Conservation (phyloP, 202 grass and related monocot genomes). For the Eragrostis tef region DNA sequence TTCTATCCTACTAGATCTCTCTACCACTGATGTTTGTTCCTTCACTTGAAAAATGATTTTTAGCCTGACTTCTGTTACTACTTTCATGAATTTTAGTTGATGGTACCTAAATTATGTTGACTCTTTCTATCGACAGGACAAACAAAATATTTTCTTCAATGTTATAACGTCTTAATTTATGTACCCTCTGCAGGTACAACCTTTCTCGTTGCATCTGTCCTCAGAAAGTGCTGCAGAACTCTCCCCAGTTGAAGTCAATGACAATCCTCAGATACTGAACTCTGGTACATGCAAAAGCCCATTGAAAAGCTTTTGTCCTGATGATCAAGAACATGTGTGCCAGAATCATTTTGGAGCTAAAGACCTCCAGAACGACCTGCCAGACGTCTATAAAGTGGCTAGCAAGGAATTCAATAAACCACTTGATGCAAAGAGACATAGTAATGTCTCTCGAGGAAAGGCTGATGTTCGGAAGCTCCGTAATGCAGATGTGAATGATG, state of each 20-base stretch:
- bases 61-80: neutral
- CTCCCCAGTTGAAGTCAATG: slow-evolving; percentile 46
- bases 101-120: neutral
- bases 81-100: slow-evolving; percentile 10
- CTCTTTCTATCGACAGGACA: slow-evolving; percentile 15
- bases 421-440: slow-evolving; percentile 42
- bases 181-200: slow-evolving; percentile 50
- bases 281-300: slow-evolving; percentile 32
- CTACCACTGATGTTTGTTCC: neutral
- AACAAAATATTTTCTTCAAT: neutral
- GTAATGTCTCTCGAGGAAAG: slow-evolving; percentile 40
- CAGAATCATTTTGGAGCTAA: slow-evolving; percentile 39
- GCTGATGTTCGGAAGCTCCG: slow-evolving; percentile 54
- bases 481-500: slow-evolving; percentile 60
- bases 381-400: slow-evolving; percentile 24
- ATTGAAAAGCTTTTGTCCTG: slow-evolving; percentile 13
- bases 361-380: slow-evolving; percentile 20
- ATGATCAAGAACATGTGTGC: slow-evolving; percentile 34
- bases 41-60: slow-evolving; percentile 11
- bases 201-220: slow-evolving; percentile 76
- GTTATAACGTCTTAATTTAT: slow-evolving; percentile 28
- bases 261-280: slow-evolving; percentile 44
- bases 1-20: neutral
- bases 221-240: slow-evolving; percentile 47
- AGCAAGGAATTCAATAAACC: slow-evolving; percentile 40